A percentile compares a stretch with the other conserved stretches of the same genome.
phyloP scores from a whole-genome alignment of 768 basidiomycete species.

The Erythrobasidium yunnanense region DNA sequence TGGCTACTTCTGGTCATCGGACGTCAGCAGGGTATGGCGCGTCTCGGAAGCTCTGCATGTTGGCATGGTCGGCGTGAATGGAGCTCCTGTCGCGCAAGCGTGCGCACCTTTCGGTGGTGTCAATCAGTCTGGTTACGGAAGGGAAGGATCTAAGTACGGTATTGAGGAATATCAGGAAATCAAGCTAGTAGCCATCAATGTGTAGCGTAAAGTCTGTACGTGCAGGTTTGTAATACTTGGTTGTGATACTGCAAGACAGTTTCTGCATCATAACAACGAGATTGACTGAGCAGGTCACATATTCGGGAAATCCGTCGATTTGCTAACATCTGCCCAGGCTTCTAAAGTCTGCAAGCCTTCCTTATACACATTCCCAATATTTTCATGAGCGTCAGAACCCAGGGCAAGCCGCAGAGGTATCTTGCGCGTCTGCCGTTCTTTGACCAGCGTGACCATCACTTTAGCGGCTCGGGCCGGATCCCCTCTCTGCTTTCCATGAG shows the following conservation, averaged over 20 bases:
- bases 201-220: too few relatives aligned
- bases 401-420: not conserved
- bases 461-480: not conserved
- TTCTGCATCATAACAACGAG: too few relatives aligned
- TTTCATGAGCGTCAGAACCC: not conserved
- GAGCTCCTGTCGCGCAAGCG: not conserved
- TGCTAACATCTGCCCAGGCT: slow-evolving; percentile 2
- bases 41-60: slow-evolving; percentile 12
- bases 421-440: not conserved
- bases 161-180: slow-evolving; percentile 58
- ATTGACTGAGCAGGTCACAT: too few relatives aligned
- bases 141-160: slow-evolving; percentile 73
- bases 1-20: slow-evolving; percentile 47
- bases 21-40: not conserved
- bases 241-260: too few relatives aligned
- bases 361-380: not conserved
- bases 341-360: not conserved
- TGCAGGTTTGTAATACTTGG: too few relatives aligned
- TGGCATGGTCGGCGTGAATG: slow-evolving; percentile 64
- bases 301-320: slow-evolving; percentile 1
- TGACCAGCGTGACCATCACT: slow-evolving; percentile 3
- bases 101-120: slow-evolving; percentile 59
- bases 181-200: slow-evolving; percentile 31
- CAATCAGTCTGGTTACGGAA: slow-evolving; percentile 69
- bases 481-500: slow-evolving; percentile 12